These are phyloP conservation scores for Phytophthora capsici DNA, from an alignment of 352 stramenopile species.

Conservation along the genomic window DNA sequence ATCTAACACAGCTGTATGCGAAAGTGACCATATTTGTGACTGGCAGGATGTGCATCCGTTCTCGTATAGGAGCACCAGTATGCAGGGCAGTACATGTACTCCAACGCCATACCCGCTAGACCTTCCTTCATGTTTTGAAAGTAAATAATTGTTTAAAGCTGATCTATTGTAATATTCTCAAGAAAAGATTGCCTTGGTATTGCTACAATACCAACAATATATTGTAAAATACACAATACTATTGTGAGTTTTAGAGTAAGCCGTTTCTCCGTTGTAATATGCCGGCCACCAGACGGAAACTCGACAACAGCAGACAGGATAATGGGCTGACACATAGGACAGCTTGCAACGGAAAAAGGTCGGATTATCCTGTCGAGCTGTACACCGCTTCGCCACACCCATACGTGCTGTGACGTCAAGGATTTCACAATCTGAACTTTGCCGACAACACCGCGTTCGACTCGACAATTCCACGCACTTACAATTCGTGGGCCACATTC, in stretches of 20 bases:
- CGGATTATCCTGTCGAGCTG: slow-evolving; percentile 3
- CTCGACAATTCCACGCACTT: background rate
- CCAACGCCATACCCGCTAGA: too few species aligned
- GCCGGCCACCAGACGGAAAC: slow-evolving; percentile 6
- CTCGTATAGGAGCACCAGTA: background rate
- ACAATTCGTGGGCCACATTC: too few species aligned
- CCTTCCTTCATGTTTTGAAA: too few species aligned
- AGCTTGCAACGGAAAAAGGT: slow-evolving; percentile 19
- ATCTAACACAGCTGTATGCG: slow-evolving; percentile 13
- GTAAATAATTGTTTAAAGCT: too few species aligned
- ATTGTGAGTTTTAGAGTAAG: too few species aligned
- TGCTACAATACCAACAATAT: too few species aligned
- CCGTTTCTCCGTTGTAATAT: slow-evolving; percentile 5
- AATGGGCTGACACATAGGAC: slow-evolving; percentile 8
- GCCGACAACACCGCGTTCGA: background rate
- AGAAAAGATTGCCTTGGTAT: too few species aligned
- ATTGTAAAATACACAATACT: too few species aligned
- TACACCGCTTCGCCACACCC: slow-evolving; percentile 3
- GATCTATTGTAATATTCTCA: too few species aligned
- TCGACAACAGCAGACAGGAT: slow-evolving; percentile 14
- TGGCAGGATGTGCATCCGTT: background rate
- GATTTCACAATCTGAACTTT: slow-evolving; percentile 7
- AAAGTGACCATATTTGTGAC: background rate
- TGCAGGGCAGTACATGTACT: background rate
- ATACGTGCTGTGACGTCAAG: slow-evolving; percentile 13